Percentiles rank a stretch among this genome's conserved stretches.
Conservation (phyloP, 257 asterid species). For the Solanum gracilifrons region DNA sequence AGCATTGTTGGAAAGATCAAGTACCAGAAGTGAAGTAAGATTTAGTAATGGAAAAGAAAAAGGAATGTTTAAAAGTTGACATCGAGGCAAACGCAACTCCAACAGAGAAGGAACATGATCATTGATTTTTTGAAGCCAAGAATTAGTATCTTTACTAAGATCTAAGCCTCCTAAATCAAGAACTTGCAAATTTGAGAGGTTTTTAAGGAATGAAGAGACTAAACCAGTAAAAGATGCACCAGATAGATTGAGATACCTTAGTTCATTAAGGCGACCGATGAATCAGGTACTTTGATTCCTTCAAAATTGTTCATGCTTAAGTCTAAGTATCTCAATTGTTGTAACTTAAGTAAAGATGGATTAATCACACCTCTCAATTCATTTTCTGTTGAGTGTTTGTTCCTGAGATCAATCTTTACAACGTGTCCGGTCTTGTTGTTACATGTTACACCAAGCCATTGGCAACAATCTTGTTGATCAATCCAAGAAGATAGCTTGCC, state of each 20-base stretch:
- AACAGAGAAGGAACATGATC: slow-evolving; percentile 8
- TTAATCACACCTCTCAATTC: slow-evolving; percentile 13
- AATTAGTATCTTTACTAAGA: slow-evolving; percentile 3
- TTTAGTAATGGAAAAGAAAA: slow-evolving; percentile 10
- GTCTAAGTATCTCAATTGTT: slow-evolving; percentile 20
- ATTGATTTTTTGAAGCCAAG: slow-evolving; percentile 19
- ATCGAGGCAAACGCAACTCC: slow-evolving; percentile 22
- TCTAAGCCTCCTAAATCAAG: slow-evolving; percentile 25
- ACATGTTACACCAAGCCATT: slow-evolving; percentile 27
- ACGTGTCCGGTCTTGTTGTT: slow-evolving; percentile 12
- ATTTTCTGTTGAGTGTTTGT: not conserved
- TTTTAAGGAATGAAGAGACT: slow-evolving; percentile 12
- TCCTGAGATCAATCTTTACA: slow-evolving; percentile 13
- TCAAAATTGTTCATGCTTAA: slow-evolving; percentile 25
- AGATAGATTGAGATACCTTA: slow-evolving; percentile 27
- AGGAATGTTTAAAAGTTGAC: slow-evolving; percentile 19
- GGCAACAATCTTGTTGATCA: slow-evolving; percentile 18
- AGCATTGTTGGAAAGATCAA: slow-evolving; percentile 19
- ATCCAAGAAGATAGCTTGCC: slow-evolving; percentile 22
- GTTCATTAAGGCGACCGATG: slow-evolving; percentile 7
- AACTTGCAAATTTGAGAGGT: slow-evolving; percentile 9
- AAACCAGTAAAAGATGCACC: slow-evolving; percentile 17
- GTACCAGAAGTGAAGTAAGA: slow-evolving; percentile 18
- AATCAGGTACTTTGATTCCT: slow-evolving; percentile 23
- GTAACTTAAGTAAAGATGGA: slow-evolving; percentile 17